Base-by-base conservation (phyloP, 2,329 filamentous ascomycete genomes). In the Stenocarpella maydis region DNA sequence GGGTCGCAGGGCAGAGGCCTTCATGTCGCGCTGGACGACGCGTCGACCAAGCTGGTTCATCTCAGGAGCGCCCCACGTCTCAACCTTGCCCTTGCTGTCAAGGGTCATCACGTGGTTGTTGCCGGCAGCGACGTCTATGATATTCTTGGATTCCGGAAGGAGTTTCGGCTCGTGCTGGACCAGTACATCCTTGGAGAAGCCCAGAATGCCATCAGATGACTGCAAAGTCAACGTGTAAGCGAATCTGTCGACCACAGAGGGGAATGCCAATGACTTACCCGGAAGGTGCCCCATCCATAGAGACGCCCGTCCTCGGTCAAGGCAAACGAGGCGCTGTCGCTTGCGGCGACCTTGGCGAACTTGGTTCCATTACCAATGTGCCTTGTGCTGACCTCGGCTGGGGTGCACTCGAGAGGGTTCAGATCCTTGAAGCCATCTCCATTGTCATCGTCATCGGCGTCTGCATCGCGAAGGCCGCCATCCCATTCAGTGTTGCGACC, bases 231-330 rank as follows among this genome's bases (percentile, higher is more conserved):
- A n/a, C n/a, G 24, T 14, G 10, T 75, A 61, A 75, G 71, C 7
- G 28, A 7, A 52, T 43, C 5, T 47, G 10, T 26, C 37, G 24
- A 15, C 19, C n/a, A n/a, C 2, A 6, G 14, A 28, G 21, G 14
- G 53, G 19, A 3, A 26, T 1, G 5, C 31, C 15, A 34, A n/a
- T 37, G 9, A 69, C 77, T 73, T 73, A 79, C 86, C 74, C 92
- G 85, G 83, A 96, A 96, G 15, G 92, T 94, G 47, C 93, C 93
- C 92, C 93, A 96, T 70, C 92, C 92, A 75, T 93, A 96, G 37
- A 96, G 90, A 63, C 87, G 84, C 21, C 93, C 93, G 70, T 92
- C 89, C 54, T 90, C 87, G 14, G 93, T 95, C 41, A 96, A 84
- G 12, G 87, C 92, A 78, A 95, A 94, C 2, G 89, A 92, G 54